Percentiles rank a stretch among this genome's conserved stretches.
Conservation (phyloP, 1,139 yeast genomes). For the Yamadazyma taylorii region DNA sequence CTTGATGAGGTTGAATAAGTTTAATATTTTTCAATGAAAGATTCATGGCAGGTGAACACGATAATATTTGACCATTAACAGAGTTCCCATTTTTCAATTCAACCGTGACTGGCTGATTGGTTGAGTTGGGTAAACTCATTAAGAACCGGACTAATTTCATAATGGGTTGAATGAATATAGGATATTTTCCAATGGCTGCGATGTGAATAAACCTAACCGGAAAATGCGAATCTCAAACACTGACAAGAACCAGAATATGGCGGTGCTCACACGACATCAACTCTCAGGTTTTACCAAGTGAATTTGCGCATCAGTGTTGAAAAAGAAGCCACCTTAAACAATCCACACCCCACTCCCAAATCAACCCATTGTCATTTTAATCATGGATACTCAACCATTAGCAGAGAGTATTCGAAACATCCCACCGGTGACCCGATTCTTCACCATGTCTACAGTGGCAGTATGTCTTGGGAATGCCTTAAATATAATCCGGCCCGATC, state of each 20-base stretch:
- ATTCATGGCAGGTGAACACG: conserved; percentile 93
- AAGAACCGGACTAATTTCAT: conserved; percentile 65
- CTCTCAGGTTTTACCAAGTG: too few relatives aligned
- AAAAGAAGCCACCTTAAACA: background rate
- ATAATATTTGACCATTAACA: conserved; percentile 53
- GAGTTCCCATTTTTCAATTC: conserved; percentile 83
- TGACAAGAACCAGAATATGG: too few relatives aligned
- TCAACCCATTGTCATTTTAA: conserved; percentile 7
- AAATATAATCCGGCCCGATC: conserved; percentile 15
- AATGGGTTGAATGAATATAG: too few relatives aligned
- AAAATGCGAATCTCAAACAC: background rate
- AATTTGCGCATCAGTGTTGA: too few relatives aligned
- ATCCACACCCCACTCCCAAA: too few relatives aligned
- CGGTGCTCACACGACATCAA: too few relatives aligned
- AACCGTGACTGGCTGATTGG: conserved; percentile 85
- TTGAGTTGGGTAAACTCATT: conserved; percentile 68
- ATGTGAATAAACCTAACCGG: too few relatives aligned
- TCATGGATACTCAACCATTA: conserved; percentile 14
- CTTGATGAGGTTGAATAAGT: conserved; percentile 69
- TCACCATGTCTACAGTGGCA: conserved; percentile 37
- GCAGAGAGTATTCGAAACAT: conserved; percentile 35
- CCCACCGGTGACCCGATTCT: conserved; percentile 50
- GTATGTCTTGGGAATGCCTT: conserved; percentile 28
- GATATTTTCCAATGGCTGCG: too few relatives aligned
- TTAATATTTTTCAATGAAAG: conserved; percentile 80